Evolutionary conservation across 2,329 filamentous ascomycete species (phyloP).

Genomic region (Epichloe uncinata): DNA sequence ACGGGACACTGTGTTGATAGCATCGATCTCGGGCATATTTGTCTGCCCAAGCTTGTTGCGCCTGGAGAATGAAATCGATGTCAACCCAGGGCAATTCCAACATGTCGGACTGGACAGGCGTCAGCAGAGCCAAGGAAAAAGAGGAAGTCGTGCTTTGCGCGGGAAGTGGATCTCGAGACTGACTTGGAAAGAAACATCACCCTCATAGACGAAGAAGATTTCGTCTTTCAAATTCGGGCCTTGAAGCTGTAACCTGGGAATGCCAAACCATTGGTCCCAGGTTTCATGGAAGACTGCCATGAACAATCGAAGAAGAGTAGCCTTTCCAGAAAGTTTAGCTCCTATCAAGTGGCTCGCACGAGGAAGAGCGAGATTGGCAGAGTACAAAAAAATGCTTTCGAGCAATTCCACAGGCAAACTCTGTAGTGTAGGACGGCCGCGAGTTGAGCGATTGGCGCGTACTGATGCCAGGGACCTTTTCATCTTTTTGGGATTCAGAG

Average conservation of each 20-base stretch:
- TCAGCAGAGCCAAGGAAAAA: neutral
- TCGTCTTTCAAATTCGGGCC: slow-evolving; percentile 6
- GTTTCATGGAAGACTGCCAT: slow-evolving; percentile 23
- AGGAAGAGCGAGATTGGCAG: slow-evolving; percentile 34
- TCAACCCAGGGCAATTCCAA: slow-evolving; percentile 30
- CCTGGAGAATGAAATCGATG: slow-evolving; percentile 32
- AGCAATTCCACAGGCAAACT: slow-evolving; percentile 38
- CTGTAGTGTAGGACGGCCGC: slow-evolving; percentile 16
- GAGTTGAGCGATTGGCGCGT: slow-evolving; percentile 14
- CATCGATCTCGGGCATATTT: slow-evolving; percentile 20
- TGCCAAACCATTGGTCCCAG: slow-evolving; percentile 26
- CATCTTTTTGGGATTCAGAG: slow-evolving; percentile 11
- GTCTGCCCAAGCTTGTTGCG: slow-evolving; percentile 33
- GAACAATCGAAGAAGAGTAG: slow-evolving; percentile 24
- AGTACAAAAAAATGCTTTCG: slow-evolving; percentile 37
- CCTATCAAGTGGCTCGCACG: slow-evolving; percentile 31
- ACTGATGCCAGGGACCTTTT: slow-evolving; percentile 18
- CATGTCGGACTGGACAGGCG: slow-evolving; percentile 24
- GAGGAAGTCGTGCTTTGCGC: neutral
- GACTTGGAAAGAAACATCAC: slow-evolving; percentile 32
- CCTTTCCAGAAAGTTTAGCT: slow-evolving; percentile 28
- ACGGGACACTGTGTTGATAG: slow-evolving; percentile 20
- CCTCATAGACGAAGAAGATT: slow-evolving; percentile 12
- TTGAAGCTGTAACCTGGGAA: slow-evolving; percentile 8
- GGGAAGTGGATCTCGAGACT: slow-evolving; percentile 7